Evolutionary conservation across 345 rosid genomes (phyloP), one percentile per base, ranked within the genome.

Genomic region (Laguncularia racemosa): DNA sequence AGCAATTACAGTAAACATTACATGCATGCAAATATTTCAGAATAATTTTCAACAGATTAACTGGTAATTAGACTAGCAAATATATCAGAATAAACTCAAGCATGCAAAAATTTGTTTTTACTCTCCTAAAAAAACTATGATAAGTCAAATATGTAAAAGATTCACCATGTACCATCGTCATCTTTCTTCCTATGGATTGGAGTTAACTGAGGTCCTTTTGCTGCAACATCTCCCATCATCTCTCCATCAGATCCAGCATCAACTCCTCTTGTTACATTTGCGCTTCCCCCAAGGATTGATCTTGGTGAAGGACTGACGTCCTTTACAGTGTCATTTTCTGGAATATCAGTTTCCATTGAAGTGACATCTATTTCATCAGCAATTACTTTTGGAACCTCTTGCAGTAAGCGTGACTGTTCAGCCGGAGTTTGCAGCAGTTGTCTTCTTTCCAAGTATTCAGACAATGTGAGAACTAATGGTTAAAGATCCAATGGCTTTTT

Each of bases 391-490:
- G 98, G 98, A 75, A 85, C 58, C 76, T 84, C 77, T 45, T 33
- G 44, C 61, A 88, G 48, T 43, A 84, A 75, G 11, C 90, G 78
- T n/a, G 81, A 28, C 62, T 85, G 86, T 57, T 88, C 98, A 53
- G 72, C 75, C 46, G 82, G 76, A 58, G 73, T 81, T 73, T 78
- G 73, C 57, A 91, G 96, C 71, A 82, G 70, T 70, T 82, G 69
- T 64, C 73, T 82, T 60, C 79, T 85, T 28, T 88, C 96, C 71
- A 91, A 57, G 80, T 88, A 84, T 68, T 85, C 95, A 12, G 59
- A 65, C 61, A 88, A 63, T 55, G 92, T 91, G 61, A 69, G 55
- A 70, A 71, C 68, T 70, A 61, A 46, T 53, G 67, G 81, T 91
- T 78, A 91, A 91, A 91, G 64, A 77, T 67, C 55, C 61, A 62